Conservation (phyloP, 1,284 basidiomycete genomes). For the Sporisorium graminicola region DNA sequence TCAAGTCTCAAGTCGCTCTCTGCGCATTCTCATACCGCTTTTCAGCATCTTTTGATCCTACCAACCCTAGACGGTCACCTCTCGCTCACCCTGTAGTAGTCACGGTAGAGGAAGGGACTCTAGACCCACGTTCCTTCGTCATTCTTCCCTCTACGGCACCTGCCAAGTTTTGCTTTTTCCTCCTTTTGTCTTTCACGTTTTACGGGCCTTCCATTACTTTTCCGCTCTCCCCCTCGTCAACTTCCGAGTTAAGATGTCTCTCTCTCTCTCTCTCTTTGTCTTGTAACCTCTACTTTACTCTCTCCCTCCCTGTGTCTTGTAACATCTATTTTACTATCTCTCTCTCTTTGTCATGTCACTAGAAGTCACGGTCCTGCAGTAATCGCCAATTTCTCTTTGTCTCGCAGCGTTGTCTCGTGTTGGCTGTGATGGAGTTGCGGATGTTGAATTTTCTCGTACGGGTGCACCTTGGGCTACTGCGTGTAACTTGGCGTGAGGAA, state of each 20-base stretch:
- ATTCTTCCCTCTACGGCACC: background rate
- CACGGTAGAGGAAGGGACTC: background rate
- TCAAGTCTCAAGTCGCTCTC: background rate
- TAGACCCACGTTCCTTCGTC: conserved; percentile 1
- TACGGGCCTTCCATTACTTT: conserved; percentile 3
- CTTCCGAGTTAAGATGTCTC: background rate
- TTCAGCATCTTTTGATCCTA: background rate
- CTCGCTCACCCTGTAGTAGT: background rate
- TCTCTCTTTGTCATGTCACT: background rate
- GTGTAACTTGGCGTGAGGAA: background rate
- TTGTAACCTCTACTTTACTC: conserved; percentile 16
- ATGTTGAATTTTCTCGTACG: background rate
- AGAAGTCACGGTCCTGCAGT: conserved; percentile 4
- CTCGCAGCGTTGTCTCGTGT: background rate
- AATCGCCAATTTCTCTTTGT: background rate
- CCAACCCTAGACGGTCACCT: conserved; percentile 1
- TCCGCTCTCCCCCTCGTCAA: background rate
- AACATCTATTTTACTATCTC: too few species aligned
- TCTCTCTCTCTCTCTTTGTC: background rate
- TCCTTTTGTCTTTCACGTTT: background rate
- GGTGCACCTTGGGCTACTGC: background rate
- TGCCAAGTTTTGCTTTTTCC: background rate
- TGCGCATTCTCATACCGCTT: background rate
- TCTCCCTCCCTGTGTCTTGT: conserved; percentile 16
- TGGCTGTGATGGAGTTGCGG: background rate